Evolutionary conservation across 495 filamentous ascomycete genomes (phyloP), one percentile per base, ranked within the genome.

Genomic region (Penicillium soppii): DNA sequence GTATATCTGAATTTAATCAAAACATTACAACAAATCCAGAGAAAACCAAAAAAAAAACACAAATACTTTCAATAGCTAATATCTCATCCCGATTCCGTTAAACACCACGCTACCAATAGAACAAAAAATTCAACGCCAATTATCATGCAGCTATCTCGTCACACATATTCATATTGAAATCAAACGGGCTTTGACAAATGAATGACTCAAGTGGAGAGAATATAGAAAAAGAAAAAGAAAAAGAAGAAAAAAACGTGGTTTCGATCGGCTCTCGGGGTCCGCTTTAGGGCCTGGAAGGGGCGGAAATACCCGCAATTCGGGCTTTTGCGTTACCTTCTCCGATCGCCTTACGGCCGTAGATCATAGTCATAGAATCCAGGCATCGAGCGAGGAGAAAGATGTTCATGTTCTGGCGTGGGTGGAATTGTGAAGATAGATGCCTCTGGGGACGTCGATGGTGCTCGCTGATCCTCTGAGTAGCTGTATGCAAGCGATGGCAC

Each of bases 401-500:
- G 62, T 8, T 48, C 64, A 2, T 68, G 71, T 46, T 75, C 62
- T 13, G 71, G 72, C 0, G 72, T 75, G 17, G 71, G 43, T 38
- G 72, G 72, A 45, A 65, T 68, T n/a, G 64, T 57, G 51, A 73
- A 61, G 38, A 61, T 62, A 17, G 66, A 62, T 5, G 63, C 59
- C 41, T 70, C 69, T 25, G 69, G 63, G 10, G 72, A 69, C 0
- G 69, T 69, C 9, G 70, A 72, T 26, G 65, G 63, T 21, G 66
- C 65, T 30, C 89, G 92, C 60, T 85, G 84, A 55, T 92, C 88
- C 69, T 87, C 89, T n/a, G n/a, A n/a, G 55, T 91, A 87, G 59
- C 85, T 85, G 59, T 91, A 87, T 60, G 87, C 89, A 61, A 95
- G 82, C 62, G 90, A 82, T 72, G 91, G 91, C 72, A 91, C 92